Evolutionary conservation across 768 basidiomycete species (phyloP), one percentile per base, ranked within the genome.

Genomic region (Exsudoporus frostii): DNA sequence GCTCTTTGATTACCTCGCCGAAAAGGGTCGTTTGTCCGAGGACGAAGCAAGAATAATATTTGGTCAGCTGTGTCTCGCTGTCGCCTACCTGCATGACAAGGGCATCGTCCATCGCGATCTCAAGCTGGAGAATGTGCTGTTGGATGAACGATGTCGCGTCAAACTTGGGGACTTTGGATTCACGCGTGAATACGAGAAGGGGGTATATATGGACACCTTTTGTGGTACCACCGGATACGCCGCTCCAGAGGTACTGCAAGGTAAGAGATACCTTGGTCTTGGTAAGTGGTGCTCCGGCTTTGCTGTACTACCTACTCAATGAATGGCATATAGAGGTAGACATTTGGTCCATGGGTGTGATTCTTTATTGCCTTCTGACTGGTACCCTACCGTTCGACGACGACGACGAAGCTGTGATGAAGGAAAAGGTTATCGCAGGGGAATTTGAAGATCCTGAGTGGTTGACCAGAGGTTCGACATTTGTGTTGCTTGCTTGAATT

Each of bases 81-180:
- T 98, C 20, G 92, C 88, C 20, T 95, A 95, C 71, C 79, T 97
- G 24, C 97, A 99, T 68, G 81, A 85, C 48, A 88, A 88, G 68
- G 92, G 92, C 48, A 92, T 98, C 63, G 94, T 98, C 1, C 97
- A 99, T 68, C 84, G 97, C 29, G 96, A 99, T 70, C 77, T 99
- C 61, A 99, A 99, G 74, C 77, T 98, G 53, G 94, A 98, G 76
- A 98, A 98, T 64, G 90, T 96, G 0, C 72, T 98, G 25, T 71
- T 98, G 45, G 94, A 98, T 68, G 94, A 95, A 67, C 81, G 85
- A 27, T 90, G 93, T 69, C 82, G 89, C 50, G 84, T 98, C 62
- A 98, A 97, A 70, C 81, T 98, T 13, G 92, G 93, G 3, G 94
- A 98, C 70, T 90, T 98, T 68, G 94, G 94, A 4, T 97, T 98